A percentile compares a stretch with the other conserved stretches of the same genome.
phyloP scores from a whole-genome alignment of 805 yeast species.

The Zygotorulaspora sp. region DNA sequence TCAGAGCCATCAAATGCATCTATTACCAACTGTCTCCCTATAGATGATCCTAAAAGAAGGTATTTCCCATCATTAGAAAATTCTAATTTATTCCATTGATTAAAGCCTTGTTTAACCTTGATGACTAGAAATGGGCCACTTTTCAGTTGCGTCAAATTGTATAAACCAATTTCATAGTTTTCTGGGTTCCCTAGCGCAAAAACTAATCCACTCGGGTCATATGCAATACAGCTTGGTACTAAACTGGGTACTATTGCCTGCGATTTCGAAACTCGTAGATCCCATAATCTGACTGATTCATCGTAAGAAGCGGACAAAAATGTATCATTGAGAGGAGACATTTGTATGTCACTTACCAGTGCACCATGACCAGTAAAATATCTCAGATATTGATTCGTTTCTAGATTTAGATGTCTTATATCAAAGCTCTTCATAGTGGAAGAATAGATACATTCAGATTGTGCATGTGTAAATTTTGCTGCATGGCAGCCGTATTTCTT shows the following conservation, averaged over 20 bases:
- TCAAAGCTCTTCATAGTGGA: slow-evolving; percentile 77
- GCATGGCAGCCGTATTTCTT: slow-evolving; percentile 90
- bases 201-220: slow-evolving; percentile 81
- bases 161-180: slow-evolving; percentile 48
- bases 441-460: slow-evolving; percentile 70
- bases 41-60: slow-evolving; percentile 54
- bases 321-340: slow-evolving; percentile 63
- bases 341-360: slow-evolving; percentile 65
- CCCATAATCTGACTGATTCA: slow-evolving; percentile 84
- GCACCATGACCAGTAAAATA: slow-evolving; percentile 86
- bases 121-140: slow-evolving; percentile 51
- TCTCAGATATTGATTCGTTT: slow-evolving; percentile 73
- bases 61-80: slow-evolving; percentile 74
- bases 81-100: slow-evolving; percentile 60
- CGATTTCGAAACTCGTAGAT: slow-evolving; percentile 60
- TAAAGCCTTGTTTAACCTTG: slow-evolving; percentile 36
- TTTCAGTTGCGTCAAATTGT: slow-evolving; percentile 56
- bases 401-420: slow-evolving; percentile 69
- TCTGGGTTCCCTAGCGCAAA: slow-evolving; percentile 60
- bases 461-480: slow-evolving; percentile 76
- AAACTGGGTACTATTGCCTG: slow-evolving; percentile 58
- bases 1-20: slow-evolving; percentile 67
- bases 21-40: slow-evolving; percentile 53
- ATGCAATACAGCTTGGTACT: slow-evolving; percentile 55
- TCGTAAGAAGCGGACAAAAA: slow-evolving; percentile 70